phyloP scores from a whole-genome alignment of 768 basidiomycete genomes.

The Lentinus tigrinus region DNA sequence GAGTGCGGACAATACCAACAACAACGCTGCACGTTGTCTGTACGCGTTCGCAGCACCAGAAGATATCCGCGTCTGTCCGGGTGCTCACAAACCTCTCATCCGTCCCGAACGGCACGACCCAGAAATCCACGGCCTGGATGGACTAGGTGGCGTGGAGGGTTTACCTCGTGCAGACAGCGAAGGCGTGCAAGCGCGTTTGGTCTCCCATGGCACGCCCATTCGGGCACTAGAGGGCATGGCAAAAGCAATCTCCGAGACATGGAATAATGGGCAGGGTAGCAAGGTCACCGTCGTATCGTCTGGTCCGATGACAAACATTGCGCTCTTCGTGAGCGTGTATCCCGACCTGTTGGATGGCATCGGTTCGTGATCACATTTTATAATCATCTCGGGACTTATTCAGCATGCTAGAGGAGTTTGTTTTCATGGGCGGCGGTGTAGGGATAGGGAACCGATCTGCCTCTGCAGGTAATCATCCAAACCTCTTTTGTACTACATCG shows the following conservation, averaged over 20 bases:
- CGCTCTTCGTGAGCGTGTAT: slow-evolving; percentile 38
- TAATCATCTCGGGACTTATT: not conserved
- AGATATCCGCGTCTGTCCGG: slow-evolving; percentile 62
- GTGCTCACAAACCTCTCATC: slow-evolving; percentile 69
- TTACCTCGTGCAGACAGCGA: slow-evolving; percentile 52
- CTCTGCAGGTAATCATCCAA: slow-evolving; percentile 58
- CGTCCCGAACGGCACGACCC: slow-evolving; percentile 61
- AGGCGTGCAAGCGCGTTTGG: slow-evolving; percentile 49
- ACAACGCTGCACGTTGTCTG: slow-evolving; percentile 78
- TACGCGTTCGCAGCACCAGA: slow-evolving; percentile 67
- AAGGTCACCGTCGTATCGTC: slow-evolving; percentile 72
- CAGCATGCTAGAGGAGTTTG: slow-evolving; percentile 49
- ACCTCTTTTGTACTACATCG: not conserved
- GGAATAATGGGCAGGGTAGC: slow-evolving; percentile 57
- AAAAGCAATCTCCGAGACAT: slow-evolving; percentile 46
- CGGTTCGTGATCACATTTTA: slow-evolving; percentile 1
- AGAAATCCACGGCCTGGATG: slow-evolving; percentile 81
- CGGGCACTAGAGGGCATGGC: slow-evolving; percentile 74
- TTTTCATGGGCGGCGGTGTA: slow-evolving; percentile 92
- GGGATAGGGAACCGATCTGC: slow-evolving; percentile 81
- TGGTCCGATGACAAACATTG: slow-evolving; percentile 84
- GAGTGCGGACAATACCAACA: slow-evolving; percentile 52
- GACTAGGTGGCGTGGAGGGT: slow-evolving; percentile 82
- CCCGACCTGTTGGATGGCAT: slow-evolving; percentile 54
- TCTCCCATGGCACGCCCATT: slow-evolving; percentile 39